Evolutionary conservation across 108 stramenopile genomes (phyloP), one percentile per base, ranked within the genome.

Genomic region (Cyclotella sp.): DNA sequence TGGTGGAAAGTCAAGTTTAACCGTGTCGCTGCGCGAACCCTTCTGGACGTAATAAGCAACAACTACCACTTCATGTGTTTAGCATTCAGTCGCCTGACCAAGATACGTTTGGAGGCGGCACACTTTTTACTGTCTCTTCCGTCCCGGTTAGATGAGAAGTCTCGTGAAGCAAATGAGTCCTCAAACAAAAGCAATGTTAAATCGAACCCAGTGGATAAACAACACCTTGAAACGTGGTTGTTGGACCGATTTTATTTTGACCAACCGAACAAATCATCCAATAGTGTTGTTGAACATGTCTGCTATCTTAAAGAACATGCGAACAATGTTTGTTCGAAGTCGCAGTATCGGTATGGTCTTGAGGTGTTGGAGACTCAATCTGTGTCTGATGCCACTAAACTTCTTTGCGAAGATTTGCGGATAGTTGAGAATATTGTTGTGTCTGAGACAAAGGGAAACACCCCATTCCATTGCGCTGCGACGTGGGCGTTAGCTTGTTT

Each of bases 1-100:
- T 79, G 82, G 58, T 91, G 90, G 89, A 90, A 86, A 71, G 70
- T 88, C 39, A 85, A 86, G 28, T 93, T 87, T 63, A 88, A 91
- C 66, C 26, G 54, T 15, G 73, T 85, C 18, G 92, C 92, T 9
- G 89, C 90, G 11, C 82, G 78, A 63, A 87, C 90, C 18, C 63
- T 93, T 28, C 29, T 92, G 43, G 77, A 63, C 57, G 47, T 77
- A 22, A 72, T 88, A 43, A 63, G 70, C 9, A 61, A 68, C 40
- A 58, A 82, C 51, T 44, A 47, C 11, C 73, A 78, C 12, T 88
- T 68, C 15, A 68, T 82, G 9, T 26, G 42, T 42, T 69, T 78
- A 39, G 90, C 75, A 22, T 42, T 68, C 34, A 64, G 47, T 0
- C 30, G 53, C 6, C 57, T 88, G 9, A 47, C 43, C n/a, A 24